These are phyloP conservation scores for Posidonia oceanica DNA, from an alignment of 116 monocot genomes.

Conservation along the genomic window DNA sequence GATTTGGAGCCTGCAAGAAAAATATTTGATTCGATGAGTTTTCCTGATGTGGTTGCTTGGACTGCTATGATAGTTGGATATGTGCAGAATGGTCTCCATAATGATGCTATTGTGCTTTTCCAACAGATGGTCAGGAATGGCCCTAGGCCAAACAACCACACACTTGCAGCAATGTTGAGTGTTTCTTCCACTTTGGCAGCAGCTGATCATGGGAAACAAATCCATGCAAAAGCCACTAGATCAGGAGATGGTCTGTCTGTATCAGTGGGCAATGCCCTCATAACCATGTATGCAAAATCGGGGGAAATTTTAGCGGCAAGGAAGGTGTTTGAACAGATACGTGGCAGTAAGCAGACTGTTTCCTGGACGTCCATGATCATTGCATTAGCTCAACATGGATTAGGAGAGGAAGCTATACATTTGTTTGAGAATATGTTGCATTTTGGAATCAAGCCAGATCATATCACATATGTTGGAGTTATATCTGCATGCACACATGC, in stretches of 20 bases:
- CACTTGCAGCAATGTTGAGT: conserved; percentile 67
- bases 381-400: conserved; percentile 85
- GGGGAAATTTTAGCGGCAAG: conserved; percentile 47
- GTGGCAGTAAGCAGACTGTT: conserved; percentile 29
- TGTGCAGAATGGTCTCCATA: conserved; percentile 55
- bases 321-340: conserved; percentile 41
- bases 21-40: conserved; percentile 62
- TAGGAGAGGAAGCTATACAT: conserved; percentile 58
- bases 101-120: conserved; percentile 55
- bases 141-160: conserved; percentile 67
- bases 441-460: conserved; percentile 44
- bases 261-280: conserved; percentile 74
- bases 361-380: conserved; percentile 94
- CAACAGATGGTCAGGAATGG: conserved; percentile 42
- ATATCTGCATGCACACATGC: conserved; percentile 80
- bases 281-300: conserved; percentile 80
- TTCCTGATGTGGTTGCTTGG: conserved; percentile 82
- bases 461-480: conserved; percentile 81
- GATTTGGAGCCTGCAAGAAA: conserved; percentile 47
- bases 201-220: conserved; percentile 53
- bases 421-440: conserved; percentile 65
- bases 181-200: conserved; percentile 56
- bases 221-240: conserved; percentile 60
- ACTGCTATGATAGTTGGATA: conserved; percentile 95
- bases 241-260: conserved; percentile 42